Percentiles rank a stretch among this genome's conserved stretches.
Conservation (phyloP, 2,329 filamentous ascomycete species). For the Thielaviopsis musarum region DNA sequence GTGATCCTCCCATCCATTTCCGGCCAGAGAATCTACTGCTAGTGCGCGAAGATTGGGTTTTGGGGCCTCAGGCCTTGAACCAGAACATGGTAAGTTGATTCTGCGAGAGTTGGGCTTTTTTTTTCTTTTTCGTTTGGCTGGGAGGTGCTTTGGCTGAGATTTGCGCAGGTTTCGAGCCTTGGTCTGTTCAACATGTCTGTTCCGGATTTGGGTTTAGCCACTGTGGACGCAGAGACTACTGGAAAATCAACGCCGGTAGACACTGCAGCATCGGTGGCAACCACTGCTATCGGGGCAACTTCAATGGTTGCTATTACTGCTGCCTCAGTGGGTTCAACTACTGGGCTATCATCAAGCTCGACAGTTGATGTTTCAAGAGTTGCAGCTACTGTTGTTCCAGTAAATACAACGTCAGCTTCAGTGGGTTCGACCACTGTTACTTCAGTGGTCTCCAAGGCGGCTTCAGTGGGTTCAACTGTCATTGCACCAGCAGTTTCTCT, state of each 20-base stretch:
- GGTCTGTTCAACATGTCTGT: constrained; percentile 33
- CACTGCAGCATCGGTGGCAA: no score
- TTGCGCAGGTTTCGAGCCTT: constrained; percentile 34
- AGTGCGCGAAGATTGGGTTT: constrained; percentile 9
- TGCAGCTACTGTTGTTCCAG: not conserved
- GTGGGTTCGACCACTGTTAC: not conserved
- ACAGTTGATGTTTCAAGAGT: constrained; percentile 15
- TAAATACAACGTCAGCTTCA: not conserved
- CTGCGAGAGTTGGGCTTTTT: not conserved
- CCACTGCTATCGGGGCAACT: no score
- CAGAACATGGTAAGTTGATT: constrained; percentile 8
- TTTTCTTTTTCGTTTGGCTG: not conserved
- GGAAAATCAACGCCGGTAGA: no score
- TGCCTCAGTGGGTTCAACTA: no score
- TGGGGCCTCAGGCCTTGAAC: not conserved
- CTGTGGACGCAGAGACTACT: constrained; percentile 11
- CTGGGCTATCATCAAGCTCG: no score
- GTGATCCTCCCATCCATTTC: not conserved
- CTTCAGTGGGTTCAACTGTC: not conserved
- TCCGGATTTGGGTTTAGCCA: constrained; percentile 25
- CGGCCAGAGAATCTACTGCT: not conserved
- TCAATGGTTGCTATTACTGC: no score
- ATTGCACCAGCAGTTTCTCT: no score
- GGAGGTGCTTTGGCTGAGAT: constrained; percentile 13
- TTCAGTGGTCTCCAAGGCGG: not conserved